Conservation (phyloP, 768 basidiomycete species). For the Calocybe gangraenosa region DNA sequence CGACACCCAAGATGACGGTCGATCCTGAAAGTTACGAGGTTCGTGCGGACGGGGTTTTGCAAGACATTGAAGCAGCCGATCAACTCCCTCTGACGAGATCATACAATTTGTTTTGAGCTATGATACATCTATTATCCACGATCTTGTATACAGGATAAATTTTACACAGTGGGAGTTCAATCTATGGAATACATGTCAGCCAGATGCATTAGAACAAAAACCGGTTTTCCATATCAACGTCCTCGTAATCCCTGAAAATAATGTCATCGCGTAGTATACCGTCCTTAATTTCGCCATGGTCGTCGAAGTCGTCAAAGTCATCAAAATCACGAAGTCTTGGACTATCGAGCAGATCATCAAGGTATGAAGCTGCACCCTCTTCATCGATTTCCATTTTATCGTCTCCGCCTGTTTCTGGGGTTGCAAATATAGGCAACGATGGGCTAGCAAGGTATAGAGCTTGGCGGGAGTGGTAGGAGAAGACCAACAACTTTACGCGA, state of each 20-base stretch:
- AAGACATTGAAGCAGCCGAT: conserved; percentile 73
- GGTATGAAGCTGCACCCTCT: neutral
- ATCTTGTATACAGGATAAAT: neutral
- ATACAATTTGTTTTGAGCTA: conserved; percentile 78
- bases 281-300: conserved; percentile 5
- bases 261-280: conserved; percentile 2
- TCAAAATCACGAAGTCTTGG: conserved; percentile 16
- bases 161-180: neutral
- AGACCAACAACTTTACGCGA: conserved; percentile 13
- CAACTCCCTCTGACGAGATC: conserved; percentile 61
- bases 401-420: neutral
- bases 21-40: conserved; percentile 94
- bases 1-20: conserved; percentile 78
- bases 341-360: conserved; percentile 13
- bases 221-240: conserved; percentile 5
- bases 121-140: neutral
- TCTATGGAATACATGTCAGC: conserved; percentile 6
- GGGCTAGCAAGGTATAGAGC: conserved; percentile 1
- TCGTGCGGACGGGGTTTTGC: conserved; percentile 69
- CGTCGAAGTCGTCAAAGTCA: conserved; percentile 17
- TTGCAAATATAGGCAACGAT: neutral
- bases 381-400: conserved; percentile 9
- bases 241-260: neutral
- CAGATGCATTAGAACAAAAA: conserved; percentile 4
- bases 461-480: conserved; percentile 3